These are phyloP conservation scores for Ceratocystis harringtonii DNA, from an alignment of 2,329 filamentous ascomycete genomes.

Conservation along the genomic window DNA sequence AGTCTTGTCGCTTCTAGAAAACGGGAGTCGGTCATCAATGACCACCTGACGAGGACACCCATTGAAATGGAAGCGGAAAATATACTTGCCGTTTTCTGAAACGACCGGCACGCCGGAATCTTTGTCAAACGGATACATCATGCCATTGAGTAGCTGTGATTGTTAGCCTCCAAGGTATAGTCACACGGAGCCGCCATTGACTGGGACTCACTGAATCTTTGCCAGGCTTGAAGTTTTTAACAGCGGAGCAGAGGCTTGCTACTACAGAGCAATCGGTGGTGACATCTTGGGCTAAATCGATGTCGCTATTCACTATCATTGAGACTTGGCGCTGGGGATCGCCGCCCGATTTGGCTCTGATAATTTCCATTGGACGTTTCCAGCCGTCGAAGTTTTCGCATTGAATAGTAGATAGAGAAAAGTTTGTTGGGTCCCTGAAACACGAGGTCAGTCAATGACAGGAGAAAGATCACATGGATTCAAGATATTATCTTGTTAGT, in stretches of 20 bases:
- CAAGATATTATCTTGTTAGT: background rate
- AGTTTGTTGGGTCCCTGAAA: conserved; percentile 49
- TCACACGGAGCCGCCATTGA: background rate
- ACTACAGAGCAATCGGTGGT: conserved; percentile 96
- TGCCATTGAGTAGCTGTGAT: conserved; percentile 50
- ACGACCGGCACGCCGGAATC: conserved; percentile 40
- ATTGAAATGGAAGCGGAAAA: conserved; percentile 90
- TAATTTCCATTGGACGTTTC: conserved; percentile 55
- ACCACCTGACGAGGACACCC: conserved; percentile 76
- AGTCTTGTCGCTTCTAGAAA: conserved; percentile 56
- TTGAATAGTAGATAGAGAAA: conserved; percentile 63
- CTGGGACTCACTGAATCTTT: conserved; percentile 44
- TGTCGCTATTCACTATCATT: conserved; percentile 43
- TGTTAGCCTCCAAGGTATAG: background rate
- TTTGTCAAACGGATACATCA: conserved; percentile 62
- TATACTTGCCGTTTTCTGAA: conserved; percentile 74
- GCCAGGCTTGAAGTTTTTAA: conserved; percentile 53
- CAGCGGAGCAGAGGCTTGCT: conserved; percentile 76
- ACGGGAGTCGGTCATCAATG: conserved; percentile 77
- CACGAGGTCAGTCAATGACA: background rate
- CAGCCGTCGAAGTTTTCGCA: conserved; percentile 64
- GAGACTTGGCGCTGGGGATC: conserved; percentile 37
- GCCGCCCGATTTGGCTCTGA: conserved; percentile 3
- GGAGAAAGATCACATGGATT: background rate
- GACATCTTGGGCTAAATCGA: conserved; percentile 87